Base-by-base conservation (phyloP, 1,284 basidiomycete species). In the Ustilago xerochloae region DNA sequence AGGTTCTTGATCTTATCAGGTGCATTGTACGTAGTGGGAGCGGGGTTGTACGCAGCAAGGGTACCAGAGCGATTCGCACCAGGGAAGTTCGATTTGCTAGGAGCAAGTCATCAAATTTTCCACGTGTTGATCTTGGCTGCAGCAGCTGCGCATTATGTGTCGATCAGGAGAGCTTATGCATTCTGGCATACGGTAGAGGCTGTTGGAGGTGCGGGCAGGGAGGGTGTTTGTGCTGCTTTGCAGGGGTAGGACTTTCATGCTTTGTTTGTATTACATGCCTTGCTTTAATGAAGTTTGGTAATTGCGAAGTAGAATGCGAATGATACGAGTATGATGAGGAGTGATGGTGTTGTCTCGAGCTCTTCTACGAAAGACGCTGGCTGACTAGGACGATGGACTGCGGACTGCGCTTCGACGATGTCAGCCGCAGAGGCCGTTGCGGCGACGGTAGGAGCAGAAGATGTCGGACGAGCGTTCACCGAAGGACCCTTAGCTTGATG, bases 121-220 rank as follows among this genome's bases (percentile, higher is more conserved):
- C 94, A 96, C 82, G 81, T 89, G 74, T 90, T 90, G 81, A 93
- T 95, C 26, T 87, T 95, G 46, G 84, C 90, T 24, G 94, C 92
- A 2, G 92, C 91, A 12, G 86, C 91, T 66, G 87, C 89, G 35
- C 92, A 94, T 83, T 94, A 92, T 85, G 45, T 81, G 10, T 63
- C 61, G 1, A 50, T 84, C 15, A 58, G 81, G 8, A 62, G 75
- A 8, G 75, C 76, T 10, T 83, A 83, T 39, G 64, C 66, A 4
- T 83, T 83, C 30, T 83, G 81, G 82, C 81, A 83, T 62, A 77
- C 80, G 3, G 75, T 83, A 18, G 78, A 81, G 51, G 32, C 60
- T 13, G 2, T 70, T 2, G 41, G 53, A 1, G 41, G 41, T 0
- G 51, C 13, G 1, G 67, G 67, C 0, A 64, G 49, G 16, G 54